Conservation (phyloP, 768 basidiomycete species). For the Piloderma croceum region DNA sequence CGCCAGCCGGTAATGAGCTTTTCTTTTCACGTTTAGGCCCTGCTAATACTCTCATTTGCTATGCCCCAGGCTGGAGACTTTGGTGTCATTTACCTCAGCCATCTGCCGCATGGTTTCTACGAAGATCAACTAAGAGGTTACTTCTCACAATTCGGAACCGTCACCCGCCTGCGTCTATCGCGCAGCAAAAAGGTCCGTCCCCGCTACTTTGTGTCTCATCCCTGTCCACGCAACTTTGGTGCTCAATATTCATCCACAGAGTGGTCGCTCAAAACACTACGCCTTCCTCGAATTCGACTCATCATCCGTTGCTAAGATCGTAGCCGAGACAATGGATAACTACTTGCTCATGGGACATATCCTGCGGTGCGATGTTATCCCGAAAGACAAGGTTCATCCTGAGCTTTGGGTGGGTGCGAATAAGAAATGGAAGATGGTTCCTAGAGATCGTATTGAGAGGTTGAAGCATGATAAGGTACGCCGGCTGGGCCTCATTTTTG, state of each 20-base stretch:
- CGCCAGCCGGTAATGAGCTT: constrained; percentile 55
- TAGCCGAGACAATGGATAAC: constrained; percentile 98
- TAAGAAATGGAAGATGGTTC: constrained; percentile 79
- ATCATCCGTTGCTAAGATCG: constrained; percentile 84
- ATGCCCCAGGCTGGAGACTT: constrained; percentile 51
- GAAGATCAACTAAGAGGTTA: constrained; percentile 91
- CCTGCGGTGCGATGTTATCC: constrained; percentile 83
- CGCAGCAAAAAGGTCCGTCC: constrained; percentile 82
- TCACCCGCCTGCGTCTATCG: constrained; percentile 83
- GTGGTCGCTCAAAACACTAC: constrained; percentile 94
- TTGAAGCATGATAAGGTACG: constrained; percentile 78
- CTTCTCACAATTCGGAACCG: constrained; percentile 90
- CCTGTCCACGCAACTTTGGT: neutral
- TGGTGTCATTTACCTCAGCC: constrained; percentile 85
- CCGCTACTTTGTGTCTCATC: too few relatives aligned
- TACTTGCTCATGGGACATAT: constrained; percentile 95
- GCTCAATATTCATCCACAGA: constrained; percentile 41
- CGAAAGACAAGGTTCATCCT: constrained; percentile 86
- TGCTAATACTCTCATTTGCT: constrained; percentile 23
- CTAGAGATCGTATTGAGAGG: constrained; percentile 64
- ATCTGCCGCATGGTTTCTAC: constrained; percentile 95
- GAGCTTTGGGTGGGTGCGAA: constrained; percentile 97
- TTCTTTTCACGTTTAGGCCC: neutral
- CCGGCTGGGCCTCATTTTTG: neutral
- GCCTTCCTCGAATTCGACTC: constrained; percentile 95